Conservation (phyloP, 2,329 filamentous ascomycete genomes). For the Daldinia sp. region DNA sequence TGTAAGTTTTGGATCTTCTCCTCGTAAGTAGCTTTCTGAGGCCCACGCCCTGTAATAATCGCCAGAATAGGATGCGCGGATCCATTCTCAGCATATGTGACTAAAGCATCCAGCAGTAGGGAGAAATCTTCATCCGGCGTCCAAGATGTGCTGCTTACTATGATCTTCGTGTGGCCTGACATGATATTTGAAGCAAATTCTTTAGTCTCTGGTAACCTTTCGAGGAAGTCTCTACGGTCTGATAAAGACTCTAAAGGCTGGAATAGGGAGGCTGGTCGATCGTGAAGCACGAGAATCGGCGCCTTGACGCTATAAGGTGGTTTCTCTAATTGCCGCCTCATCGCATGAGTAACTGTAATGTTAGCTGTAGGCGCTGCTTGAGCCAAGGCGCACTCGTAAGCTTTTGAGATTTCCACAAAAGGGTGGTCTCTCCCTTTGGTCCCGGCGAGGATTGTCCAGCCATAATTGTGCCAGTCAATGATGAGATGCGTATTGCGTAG, state of each 20-base stretch:
- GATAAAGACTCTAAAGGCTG: slow-evolving; percentile 69
- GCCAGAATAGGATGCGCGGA: slow-evolving; percentile 76
- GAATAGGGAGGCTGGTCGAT: slow-evolving; percentile 87
- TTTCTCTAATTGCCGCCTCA: slow-evolving; percentile 77
- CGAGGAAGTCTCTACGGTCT: slow-evolving; percentile 70
- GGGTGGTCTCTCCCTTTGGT: slow-evolving; percentile 71
- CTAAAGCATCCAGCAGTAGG: slow-evolving; percentile 84
- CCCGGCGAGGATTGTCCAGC: slow-evolving; percentile 87
- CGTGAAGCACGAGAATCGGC: slow-evolving; percentile 80
- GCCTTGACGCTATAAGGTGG: slow-evolving; percentile 73
- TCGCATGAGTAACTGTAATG: slow-evolving; percentile 89
- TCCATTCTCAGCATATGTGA: slow-evolving; percentile 72
- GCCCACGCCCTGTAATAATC: slow-evolving; percentile 95
- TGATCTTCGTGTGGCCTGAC: slow-evolving; percentile 70
- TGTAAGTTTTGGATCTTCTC: slow-evolving; percentile 72
- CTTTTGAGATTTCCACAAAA: slow-evolving; percentile 80
- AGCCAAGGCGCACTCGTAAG: slow-evolving; percentile 81
- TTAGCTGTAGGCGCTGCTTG: slow-evolving; percentile 76
- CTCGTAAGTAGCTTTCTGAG: slow-evolving; percentile 82
- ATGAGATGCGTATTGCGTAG: slow-evolving; percentile 84
- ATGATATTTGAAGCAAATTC: slow-evolving; percentile 70
- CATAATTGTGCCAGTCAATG: slow-evolving; percentile 99
- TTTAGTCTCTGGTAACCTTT: slow-evolving; percentile 72
- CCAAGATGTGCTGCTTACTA: slow-evolving; percentile 97
- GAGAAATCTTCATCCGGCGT: slow-evolving; percentile 96